A percentile compares a stretch with the other conserved stretches of the same genome.
Conservation (phyloP, 2,329 filamentous ascomycete species). For the Colletotrichum orbiculare region DNA sequence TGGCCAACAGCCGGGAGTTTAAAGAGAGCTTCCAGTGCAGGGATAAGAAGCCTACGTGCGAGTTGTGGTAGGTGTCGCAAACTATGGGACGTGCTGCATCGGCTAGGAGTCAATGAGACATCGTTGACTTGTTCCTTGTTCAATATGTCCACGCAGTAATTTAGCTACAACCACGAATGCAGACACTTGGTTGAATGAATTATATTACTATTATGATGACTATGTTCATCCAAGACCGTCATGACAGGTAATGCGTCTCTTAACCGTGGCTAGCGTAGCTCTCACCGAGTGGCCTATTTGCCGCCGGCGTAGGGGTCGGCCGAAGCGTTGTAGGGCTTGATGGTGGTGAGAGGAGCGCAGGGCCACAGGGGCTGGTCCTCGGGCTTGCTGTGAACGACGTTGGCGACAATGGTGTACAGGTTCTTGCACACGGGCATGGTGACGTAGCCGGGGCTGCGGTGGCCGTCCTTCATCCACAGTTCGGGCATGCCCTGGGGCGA, state of each 20-base stretch:
- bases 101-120: too few species aligned
- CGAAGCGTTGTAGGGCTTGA: not conserved
- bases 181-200: too few species aligned
- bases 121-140: too few species aligned
- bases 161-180: too few species aligned
- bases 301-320: too few species aligned
- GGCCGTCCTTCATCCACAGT: slow-evolving; percentile 36
- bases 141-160: too few species aligned
- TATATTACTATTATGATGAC: too few species aligned
- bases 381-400: slow-evolving; percentile 39
- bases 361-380: not conserved
- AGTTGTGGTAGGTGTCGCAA: slow-evolving; percentile 26
- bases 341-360: not conserved
- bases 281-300: too few species aligned
- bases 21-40: slow-evolving; percentile 74
- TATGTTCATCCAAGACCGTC: too few species aligned
- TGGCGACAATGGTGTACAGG: slow-evolving; percentile 58
- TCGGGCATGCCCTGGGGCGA: slow-evolving; percentile 50
- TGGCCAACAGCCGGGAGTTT: slow-evolving; percentile 76
- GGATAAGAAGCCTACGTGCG: slow-evolving; percentile 54
- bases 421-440: slow-evolving; percentile 52
- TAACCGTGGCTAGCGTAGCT: too few species aligned
- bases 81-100: too few species aligned
- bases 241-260: too few species aligned
- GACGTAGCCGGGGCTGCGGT: slow-evolving; percentile 56